A percentile compares a stretch with the other conserved stretches of the same genome.
phyloP scores from a whole-genome alignment of 2,329 filamentous ascomycete genomes.

The Colletotrichum sansevieriae region DNA sequence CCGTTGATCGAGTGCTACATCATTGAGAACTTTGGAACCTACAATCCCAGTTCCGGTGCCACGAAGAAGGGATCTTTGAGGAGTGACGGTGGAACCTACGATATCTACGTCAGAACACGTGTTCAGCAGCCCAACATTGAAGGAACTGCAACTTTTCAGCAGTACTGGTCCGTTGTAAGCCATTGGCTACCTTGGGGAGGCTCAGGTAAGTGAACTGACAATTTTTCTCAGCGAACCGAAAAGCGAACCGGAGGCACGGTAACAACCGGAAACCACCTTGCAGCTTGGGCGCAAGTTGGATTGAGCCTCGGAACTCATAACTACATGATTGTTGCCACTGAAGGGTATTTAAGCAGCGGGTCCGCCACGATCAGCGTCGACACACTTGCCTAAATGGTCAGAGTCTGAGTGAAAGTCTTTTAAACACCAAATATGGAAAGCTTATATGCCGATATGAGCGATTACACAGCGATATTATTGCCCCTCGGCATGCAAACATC shows the following conservation, averaged over 20 bases:
- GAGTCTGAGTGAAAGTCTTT: too few species aligned
- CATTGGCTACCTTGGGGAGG: slow-evolving; percentile 26
- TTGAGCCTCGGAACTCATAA: slow-evolving; percentile 61
- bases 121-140: slow-evolving; percentile 60
- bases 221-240: slow-evolving; percentile 47
- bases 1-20: slow-evolving; percentile 57
- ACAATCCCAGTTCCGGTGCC: slow-evolving; percentile 55
- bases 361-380: slow-evolving; percentile 30
- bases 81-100: slow-evolving; percentile 52
- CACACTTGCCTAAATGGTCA: neutral
- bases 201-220: slow-evolving; percentile 43
- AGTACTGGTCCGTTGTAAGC: slow-evolving; percentile 63
- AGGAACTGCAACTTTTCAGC: slow-evolving; percentile 62
- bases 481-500: too few species aligned
- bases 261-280: slow-evolving; percentile 64
- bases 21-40: slow-evolving; percentile 58
- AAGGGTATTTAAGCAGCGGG: slow-evolving; percentile 34
- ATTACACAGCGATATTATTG: too few species aligned
- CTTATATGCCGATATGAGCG: too few species aligned
- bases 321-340: slow-evolving; percentile 60
- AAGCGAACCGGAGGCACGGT: slow-evolving; percentile 65
- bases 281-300: slow-evolving; percentile 62
- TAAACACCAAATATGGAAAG: too few species aligned
- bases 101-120: slow-evolving; percentile 52
- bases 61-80: slow-evolving; percentile 49